Percentiles rank a stretch among this genome's conserved stretches.
Conservation (phyloP, 192 early-diverging fungal genomes). For the Coemansia sp. region DNA sequence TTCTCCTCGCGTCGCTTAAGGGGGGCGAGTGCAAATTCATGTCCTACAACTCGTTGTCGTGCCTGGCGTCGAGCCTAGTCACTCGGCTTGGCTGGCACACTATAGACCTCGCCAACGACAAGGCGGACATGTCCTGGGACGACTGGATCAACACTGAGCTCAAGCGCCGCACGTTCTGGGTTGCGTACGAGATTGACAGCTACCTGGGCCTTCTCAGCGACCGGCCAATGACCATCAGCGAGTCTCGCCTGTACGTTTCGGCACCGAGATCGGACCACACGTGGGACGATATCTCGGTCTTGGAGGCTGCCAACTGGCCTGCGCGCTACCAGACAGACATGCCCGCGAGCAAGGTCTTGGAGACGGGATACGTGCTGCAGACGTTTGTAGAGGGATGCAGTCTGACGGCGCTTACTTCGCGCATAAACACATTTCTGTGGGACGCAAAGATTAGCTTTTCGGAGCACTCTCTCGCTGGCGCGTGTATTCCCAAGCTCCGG, state of each 20-base stretch:
- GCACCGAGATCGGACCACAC: constrained; percentile 21
- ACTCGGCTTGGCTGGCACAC: constrained; percentile 42
- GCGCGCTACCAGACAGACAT: neutral
- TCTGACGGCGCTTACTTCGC: constrained; percentile 17
- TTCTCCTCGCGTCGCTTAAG: constrained; percentile 33
- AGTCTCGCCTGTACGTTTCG: constrained; percentile 13
- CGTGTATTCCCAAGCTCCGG: constrained; percentile 14
- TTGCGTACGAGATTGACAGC: constrained; percentile 33
- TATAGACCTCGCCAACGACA: constrained; percentile 12
- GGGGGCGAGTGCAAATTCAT: constrained; percentile 47
- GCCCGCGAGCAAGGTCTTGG: neutral
- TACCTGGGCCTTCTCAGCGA: constrained; percentile 39
- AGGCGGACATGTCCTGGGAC: constrained; percentile 18
- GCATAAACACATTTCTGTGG: constrained; percentile 34
- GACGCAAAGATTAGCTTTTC: constrained; percentile 16
- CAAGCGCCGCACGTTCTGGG: constrained; percentile 37
- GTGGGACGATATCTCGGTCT: constrained; percentile 32
- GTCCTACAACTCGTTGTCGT: constrained; percentile 42
- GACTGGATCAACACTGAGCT: constrained; percentile 39
- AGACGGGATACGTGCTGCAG: constrained; percentile 8
- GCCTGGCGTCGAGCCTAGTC: constrained; percentile 33
- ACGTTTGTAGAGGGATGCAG: constrained; percentile 22
- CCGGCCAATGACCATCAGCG: constrained; percentile 25
- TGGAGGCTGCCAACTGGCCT: neutral
- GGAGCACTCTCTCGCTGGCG: constrained; percentile 7